phyloP scores from a whole-genome alignment of 768 basidiomycete species.

The Phlebiopsis gigantea region DNA sequence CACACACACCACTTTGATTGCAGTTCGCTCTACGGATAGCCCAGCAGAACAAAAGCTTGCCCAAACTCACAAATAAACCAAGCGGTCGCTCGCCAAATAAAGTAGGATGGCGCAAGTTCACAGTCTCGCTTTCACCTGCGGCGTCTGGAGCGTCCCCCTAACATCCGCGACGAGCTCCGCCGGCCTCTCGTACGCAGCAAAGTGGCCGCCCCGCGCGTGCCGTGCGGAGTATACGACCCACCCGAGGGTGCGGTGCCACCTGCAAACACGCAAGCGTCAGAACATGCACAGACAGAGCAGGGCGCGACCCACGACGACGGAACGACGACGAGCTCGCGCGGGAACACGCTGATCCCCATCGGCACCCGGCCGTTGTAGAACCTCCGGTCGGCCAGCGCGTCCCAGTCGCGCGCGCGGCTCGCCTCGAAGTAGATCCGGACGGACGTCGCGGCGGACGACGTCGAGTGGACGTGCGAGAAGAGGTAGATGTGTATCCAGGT shows the following conservation, averaged over 20 bases:
- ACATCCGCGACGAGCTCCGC: slow-evolving; percentile 22
- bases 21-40: too few species aligned
- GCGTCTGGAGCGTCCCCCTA: slow-evolving; percentile 21
- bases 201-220: slow-evolving; percentile 25
- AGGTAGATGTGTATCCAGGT: slow-evolving; percentile 59
- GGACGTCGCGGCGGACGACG: slow-evolving; percentile 38
- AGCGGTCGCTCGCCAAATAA: too few species aligned
- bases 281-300: not conserved
- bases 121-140: slow-evolving; percentile 17
- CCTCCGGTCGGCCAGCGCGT: not conserved
- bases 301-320: slow-evolving; percentile 18
- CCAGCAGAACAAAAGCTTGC: too few species aligned
- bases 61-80: too few species aligned
- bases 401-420: not conserved
- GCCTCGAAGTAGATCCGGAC: slow-evolving; percentile 55
- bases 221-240: slow-evolving; percentile 22
- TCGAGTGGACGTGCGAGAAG: slow-evolving; percentile 50
- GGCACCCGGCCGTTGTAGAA: slow-evolving; percentile 17
- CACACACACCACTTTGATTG: slow-evolving; percentile 20
- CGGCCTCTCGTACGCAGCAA: slow-evolving; percentile 27
- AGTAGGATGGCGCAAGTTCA: too few species aligned
- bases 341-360: slow-evolving; percentile 27
- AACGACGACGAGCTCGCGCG: slow-evolving; percentile 18
- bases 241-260: slow-evolving; percentile 16
- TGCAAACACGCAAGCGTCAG: not conserved